Percentiles rank a stretch among this genome's conserved stretches.
phyloP scores from a whole-genome alignment of 495 filamentous ascomycete genomes.

The Penicillium canescens region DNA sequence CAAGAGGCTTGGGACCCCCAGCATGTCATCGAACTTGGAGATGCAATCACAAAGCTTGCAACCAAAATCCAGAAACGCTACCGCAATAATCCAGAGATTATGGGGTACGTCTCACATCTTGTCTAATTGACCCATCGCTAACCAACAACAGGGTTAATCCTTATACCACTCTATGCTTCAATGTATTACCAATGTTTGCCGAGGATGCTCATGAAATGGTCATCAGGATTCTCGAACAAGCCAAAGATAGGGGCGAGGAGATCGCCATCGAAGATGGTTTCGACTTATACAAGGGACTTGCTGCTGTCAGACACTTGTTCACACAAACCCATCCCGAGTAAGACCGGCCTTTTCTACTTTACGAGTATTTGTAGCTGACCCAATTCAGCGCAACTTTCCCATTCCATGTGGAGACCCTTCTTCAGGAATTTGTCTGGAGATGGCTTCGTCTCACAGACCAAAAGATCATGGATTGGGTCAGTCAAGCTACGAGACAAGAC shows the following conservation, averaged over 20 bases:
- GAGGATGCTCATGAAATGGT: slow-evolving; percentile 84
- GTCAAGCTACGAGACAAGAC: slow-evolving; percentile 87
- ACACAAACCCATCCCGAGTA: slow-evolving; percentile 65
- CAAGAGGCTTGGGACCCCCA: slow-evolving; percentile 80
- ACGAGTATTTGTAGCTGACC: slow-evolving; percentile 3
- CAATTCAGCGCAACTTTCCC: slow-evolving; percentile 58
- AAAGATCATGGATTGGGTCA: slow-evolving; percentile 81
- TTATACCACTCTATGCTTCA: slow-evolving; percentile 74
- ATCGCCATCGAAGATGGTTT: slow-evolving; percentile 89
- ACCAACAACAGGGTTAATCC: slow-evolving; percentile 63
- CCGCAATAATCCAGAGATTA: slow-evolving; percentile 80
- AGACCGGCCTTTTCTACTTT: slow-evolving; percentile 9
- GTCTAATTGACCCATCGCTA: slow-evolving; percentile 17
- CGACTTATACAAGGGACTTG: slow-evolving; percentile 84
- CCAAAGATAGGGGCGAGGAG: slow-evolving; percentile 67
- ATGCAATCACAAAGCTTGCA: slow-evolving; percentile 76
- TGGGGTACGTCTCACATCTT: slow-evolving; percentile 59
- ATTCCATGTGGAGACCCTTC: slow-evolving; percentile 79
- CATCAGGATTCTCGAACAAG: slow-evolving; percentile 70
- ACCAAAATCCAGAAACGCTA: slow-evolving; percentile 91
- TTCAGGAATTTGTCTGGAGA: slow-evolving; percentile 92
- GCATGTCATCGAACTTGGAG: slow-evolving; percentile 84
- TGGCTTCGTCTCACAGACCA: slow-evolving; percentile 83
- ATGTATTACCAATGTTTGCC: slow-evolving; percentile 85
- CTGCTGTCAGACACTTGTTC: slow-evolving; percentile 80